Evolutionary conservation across 2,329 filamentous ascomycete species (phyloP), one percentile per base, ranked within the genome.

Genomic region (Lasiodiplodia sp.): DNA sequence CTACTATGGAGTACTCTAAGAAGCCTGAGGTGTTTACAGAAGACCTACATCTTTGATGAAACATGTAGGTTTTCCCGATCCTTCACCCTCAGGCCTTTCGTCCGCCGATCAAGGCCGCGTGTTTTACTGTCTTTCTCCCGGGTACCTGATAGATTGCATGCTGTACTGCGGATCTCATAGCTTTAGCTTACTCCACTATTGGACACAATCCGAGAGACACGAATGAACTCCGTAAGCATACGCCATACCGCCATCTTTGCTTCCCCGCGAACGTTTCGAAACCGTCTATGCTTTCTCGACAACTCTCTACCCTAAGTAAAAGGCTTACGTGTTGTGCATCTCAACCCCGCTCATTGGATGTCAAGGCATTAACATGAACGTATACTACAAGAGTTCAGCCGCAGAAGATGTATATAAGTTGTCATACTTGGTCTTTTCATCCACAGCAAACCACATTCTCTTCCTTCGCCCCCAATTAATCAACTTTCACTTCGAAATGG

Each of bases 251-350:
- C 31, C 23, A 40, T 25, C 38, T 34, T 38, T 62, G 57, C 57
- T 47, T 31, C 38, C 34, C 37, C 23, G 38, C 38, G 49, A 12
- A 31, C n/a, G 38, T 47, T 62, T 38, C 40, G 23, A 31, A 21
- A 21, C 37, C 23, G 12, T 34, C 56, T 11, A 44, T 34, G 31
- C 31, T 34, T 34, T 34, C 31, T 7, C 8, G 31, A 8, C 31
- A 34, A 34, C 31, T 34, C 7, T 10, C 31, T 34, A 34, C 1
- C 8, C 1, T 10, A 10, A 7, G 7, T 8, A 2, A 10, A 34
- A 34, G 56, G 56, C 38, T 62, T 62, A 62, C 57, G 57, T 62
- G 57, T 62, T 37, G 38, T 31, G 7, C n/a, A 62, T 62, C 23
- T 62, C 3, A 38, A 8, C 18, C 40, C 16, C 25, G 18, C 18